Evolutionary conservation across 78 protist genomes (phyloP), one percentile per base, ranked within the genome.

Genomic region (Dictyostelium firmibasis): DNA sequence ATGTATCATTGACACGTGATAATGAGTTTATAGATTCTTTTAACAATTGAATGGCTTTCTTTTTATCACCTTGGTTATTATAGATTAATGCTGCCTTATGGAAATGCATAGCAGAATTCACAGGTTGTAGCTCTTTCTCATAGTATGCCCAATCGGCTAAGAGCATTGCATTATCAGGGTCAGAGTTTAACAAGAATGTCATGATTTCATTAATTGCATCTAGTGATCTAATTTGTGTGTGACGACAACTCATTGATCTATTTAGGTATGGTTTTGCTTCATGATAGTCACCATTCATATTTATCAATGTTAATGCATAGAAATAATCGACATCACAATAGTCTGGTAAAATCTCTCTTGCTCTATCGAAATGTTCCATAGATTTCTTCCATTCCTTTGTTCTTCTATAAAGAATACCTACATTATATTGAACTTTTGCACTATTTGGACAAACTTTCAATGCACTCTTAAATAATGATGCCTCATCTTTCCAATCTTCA

Each of bases 371-470:
- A 29, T 36, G 33, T 11, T 75, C 67, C 2, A 87, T 11, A 18
- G 93, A 25, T 38, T 43, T 64, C 20, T 87, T 69, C 31, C 44
- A 87, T 60, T 35, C 35, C 14, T 87, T 60, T 2, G 78, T 27
- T 13, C 62, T 25, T 70, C 57, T 64, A 36, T 41, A 62, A 20
- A 87, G 31, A 11, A 87, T 74, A 27, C 88, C 93, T 2, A 79
- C 16, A 60, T 75, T 75, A 64, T 38, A 87, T 20, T 87, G 83
- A 64, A 87, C 84, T 29, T 75, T 87, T 23, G 93, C 93, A 47
- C 88, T 81, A 41, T 74, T 87, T 75, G 93, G 84, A 38, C 93
- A 87, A 16, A 75, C 83, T 43, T 62, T 23, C 11, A 41, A 23
- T 35, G 93, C 81, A 38, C 81, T 67, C 18, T 4, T 20, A 29